Conservation (phyloP, 306 rosid genomes). For the Abrus precatorius region DNA sequence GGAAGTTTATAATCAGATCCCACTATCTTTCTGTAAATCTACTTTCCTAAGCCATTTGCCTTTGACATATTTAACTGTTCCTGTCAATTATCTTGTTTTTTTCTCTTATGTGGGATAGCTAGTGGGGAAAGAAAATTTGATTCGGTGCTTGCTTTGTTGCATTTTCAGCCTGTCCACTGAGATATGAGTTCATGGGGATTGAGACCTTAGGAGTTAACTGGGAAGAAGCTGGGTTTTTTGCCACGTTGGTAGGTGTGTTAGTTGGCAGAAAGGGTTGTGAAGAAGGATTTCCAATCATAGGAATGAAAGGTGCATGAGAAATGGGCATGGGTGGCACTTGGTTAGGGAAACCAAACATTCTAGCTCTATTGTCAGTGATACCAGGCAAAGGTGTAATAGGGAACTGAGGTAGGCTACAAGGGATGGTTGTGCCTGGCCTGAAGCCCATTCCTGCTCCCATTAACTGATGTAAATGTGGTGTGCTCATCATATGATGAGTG, state of each 20-base stretch:
- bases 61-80: not conserved
- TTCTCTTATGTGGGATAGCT: conserved; percentile 1
- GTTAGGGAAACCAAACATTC: conserved; percentile 54
- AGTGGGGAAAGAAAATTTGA: conserved; percentile 34
- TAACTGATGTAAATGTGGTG: conserved; percentile 43
- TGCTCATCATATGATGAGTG: conserved; percentile 17
- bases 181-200: conserved; percentile 27
- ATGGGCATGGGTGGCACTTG: conserved; percentile 47
- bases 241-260: not conserved
- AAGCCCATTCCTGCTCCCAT: conserved; percentile 52
- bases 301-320: conserved; percentile 46
- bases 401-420: conserved; percentile 47
- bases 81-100: not conserved
- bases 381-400: conserved; percentile 43
- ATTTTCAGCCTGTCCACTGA: not conserved
- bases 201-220: conserved; percentile 21
- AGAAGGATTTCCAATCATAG: conserved; percentile 39
- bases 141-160: conserved; percentile 9
- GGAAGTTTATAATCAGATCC: not conserved
- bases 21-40: not conserved
- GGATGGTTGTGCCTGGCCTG: conserved; percentile 42
- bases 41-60: not conserved
- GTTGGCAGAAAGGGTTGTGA: conserved; percentile 32
- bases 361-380: conserved; percentile 36
- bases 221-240: conserved; percentile 23